Conservation (phyloP, 345 rosid species). For the Brassica cretica region DNA sequence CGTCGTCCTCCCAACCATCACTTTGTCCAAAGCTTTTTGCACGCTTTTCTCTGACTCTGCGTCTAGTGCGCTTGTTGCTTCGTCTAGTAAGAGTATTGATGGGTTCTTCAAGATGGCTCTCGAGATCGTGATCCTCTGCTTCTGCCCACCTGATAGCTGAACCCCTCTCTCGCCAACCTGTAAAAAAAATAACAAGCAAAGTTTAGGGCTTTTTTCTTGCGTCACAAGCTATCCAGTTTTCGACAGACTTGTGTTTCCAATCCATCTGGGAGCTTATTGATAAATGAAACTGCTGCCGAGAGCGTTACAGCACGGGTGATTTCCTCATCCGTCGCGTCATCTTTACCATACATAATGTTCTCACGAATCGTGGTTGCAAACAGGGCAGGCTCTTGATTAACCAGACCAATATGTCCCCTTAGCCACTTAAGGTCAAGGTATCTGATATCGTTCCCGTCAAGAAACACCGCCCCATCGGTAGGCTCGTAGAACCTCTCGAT, state of each 20-base stretch:
- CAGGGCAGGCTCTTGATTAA: constrained; percentile 91
- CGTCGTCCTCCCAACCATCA: constrained; percentile 93
- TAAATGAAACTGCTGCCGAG: constrained; percentile 74
- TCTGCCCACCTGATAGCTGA: constrained; percentile 93
- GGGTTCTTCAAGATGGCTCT: constrained; percentile 90
- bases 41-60: constrained; percentile 93
- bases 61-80: constrained; percentile 94
- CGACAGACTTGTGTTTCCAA: constrained; percentile 82
- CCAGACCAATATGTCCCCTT: constrained; percentile 78
- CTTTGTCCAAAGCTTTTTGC: constrained; percentile 90
- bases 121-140: constrained; percentile 82
- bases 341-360: constrained; percentile 87
- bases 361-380: constrained; percentile 78
- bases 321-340: constrained; percentile 67
- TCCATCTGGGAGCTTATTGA: constrained; percentile 82
- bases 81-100: constrained; percentile 79
- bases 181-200: neutral
- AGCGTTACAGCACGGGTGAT: constrained; percentile 67
- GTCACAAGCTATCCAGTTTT: neutral
- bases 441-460: constrained; percentile 65
- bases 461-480: constrained; percentile 53
- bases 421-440: constrained; percentile 85
- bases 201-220: constrained; percentile 4
- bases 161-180: constrained; percentile 98
- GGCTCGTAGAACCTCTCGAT: constrained; percentile 97